Percentiles rank a stretch among this genome's conserved stretches.
Evolutionary conservation across 345 rosid genomes (phyloP).

Genomic region (Psidium guajava): DNA sequence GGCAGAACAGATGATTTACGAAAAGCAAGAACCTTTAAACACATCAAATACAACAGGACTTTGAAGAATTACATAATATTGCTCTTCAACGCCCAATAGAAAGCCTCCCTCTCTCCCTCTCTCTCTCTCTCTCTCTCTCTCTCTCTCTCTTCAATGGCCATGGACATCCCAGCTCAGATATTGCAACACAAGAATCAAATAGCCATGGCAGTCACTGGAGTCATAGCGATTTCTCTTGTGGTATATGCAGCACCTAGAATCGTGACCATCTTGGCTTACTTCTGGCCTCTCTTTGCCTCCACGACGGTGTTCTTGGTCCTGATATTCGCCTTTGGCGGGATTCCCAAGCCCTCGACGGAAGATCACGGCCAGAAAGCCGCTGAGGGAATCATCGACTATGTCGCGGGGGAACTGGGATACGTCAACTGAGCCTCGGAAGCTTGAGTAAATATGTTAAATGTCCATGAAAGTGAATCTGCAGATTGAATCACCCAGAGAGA

Average conservation of each 20-base stretch:
- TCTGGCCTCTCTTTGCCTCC: conserved; percentile 90
- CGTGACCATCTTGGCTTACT: conserved; percentile 41
- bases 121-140: conserved; percentile 1
- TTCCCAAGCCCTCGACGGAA: conserved; percentile 32
- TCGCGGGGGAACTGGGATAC: conserved; percentile 32
- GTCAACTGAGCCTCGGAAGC: conserved; percentile 6
- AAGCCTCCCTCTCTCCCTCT: background rate
- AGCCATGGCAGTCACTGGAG: conserved; percentile 15
- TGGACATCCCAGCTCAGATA: conserved; percentile 44
- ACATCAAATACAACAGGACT: background rate
- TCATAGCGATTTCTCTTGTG: conserved; percentile 16
- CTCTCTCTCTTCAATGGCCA: conserved; percentile 5
- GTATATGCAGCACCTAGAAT: conserved; percentile 52
- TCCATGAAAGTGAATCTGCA: background rate
- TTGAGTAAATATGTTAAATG: background rate
- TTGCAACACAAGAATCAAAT: conserved; percentile 46
- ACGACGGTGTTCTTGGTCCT: conserved; percentile 51
- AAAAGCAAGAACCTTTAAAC: background rate
- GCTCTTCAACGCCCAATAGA: background rate
- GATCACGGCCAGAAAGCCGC: conserved; percentile 31
- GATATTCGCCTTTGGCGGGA: conserved; percentile 52
- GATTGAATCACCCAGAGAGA: background rate
- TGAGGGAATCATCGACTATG: conserved; percentile 55
- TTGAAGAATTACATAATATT: background rate
- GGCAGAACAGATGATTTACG: background rate